These are phyloP conservation scores for Aspergillus costaricaensis DNA, from an alignment of 2,329 filamentous ascomycete genomes.

Conservation along the genomic window DNA sequence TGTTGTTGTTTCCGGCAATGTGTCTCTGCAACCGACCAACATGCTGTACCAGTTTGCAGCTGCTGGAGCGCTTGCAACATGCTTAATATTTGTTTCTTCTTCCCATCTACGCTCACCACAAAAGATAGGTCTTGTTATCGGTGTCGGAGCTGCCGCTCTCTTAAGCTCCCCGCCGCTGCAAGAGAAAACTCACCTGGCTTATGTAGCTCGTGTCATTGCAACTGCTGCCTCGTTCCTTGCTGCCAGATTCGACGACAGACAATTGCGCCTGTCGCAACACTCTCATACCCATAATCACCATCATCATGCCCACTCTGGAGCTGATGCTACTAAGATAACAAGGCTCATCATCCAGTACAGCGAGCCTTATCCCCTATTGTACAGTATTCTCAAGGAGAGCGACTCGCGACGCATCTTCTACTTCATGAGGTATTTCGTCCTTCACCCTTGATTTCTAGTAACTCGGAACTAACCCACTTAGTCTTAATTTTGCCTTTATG, in stretches of 20 bases:
- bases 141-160: constrained; percentile 30
- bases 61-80: constrained; percentile 29
- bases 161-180: constrained; percentile 32
- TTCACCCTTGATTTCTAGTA: neutral
- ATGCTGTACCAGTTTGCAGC: constrained; percentile 26
- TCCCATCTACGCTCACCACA: constrained; percentile 29
- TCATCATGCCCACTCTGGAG: constrained; percentile 40
- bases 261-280: constrained; percentile 28
- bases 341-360: constrained; percentile 69
- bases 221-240: constrained; percentile 34
- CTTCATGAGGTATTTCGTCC: constrained; percentile 72
- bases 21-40: constrained; percentile 26
- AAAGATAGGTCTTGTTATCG: constrained; percentile 36
- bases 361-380: constrained; percentile 72
- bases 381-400: constrained; percentile 84
- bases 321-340: constrained; percentile 67
- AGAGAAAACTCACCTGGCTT: constrained; percentile 30
- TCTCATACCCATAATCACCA: constrained; percentile 36
- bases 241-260: constrained; percentile 36
- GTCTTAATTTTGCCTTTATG: constrained; percentile 95
- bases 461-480: constrained; percentile 42
- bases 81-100: constrained; percentile 29
- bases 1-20: constrained; percentile 24
- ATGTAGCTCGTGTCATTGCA: constrained; percentile 31
- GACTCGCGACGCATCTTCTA: constrained; percentile 96